These are phyloP conservation scores for Candida palmyrensis DNA, from an alignment of 805 yeast species.

Conservation along the genomic window DNA sequence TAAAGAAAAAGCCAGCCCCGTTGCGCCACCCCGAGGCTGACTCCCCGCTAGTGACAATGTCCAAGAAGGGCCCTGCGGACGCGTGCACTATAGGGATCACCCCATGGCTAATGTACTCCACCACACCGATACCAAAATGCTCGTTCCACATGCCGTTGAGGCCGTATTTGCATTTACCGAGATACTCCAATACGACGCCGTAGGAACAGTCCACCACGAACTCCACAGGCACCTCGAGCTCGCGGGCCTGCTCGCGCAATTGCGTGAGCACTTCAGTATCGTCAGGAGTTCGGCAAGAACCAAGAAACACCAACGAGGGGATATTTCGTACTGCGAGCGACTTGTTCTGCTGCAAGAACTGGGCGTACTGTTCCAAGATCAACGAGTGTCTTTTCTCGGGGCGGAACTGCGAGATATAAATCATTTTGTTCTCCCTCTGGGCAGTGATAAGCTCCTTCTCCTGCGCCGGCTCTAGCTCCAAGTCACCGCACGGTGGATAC, in stretches of 20 bases:
- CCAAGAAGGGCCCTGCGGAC: conserved; percentile 90
- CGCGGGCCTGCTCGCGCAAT: conserved; percentile 39
- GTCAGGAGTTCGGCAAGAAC: conserved; percentile 69
- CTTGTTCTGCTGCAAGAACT: conserved; percentile 35
- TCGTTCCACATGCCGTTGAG: conserved; percentile 99
- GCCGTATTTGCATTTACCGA: conserved; percentile 64
- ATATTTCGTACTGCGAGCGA: conserved; percentile 12
- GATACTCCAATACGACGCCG: conserved; percentile 48
- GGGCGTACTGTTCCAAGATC: conserved; percentile 57
- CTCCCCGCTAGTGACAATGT: conserved; percentile 53
- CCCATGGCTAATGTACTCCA: conserved; percentile 85
- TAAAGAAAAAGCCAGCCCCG: conserved; percentile 78
- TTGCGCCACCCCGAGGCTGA: conserved; percentile 22
- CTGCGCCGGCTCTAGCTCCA: conserved; percentile 10
- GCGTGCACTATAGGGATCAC: conserved; percentile 87
- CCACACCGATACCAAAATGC: conserved; percentile 97
- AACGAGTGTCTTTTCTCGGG: conserved; percentile 89
- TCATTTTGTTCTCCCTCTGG: conserved; percentile 33
- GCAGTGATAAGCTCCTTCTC: conserved; percentile 7
- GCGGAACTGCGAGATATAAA: conserved; percentile 86
- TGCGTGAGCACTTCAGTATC: conserved; percentile 58
- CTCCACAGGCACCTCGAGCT: conserved; percentile 33
- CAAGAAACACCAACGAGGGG: conserved; percentile 70
- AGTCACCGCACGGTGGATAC: conserved; percentile 83
- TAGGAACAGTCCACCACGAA: conserved; percentile 75